Conservation (phyloP, 2,329 filamentous ascomycete genomes). For the Eutypa lata region DNA sequence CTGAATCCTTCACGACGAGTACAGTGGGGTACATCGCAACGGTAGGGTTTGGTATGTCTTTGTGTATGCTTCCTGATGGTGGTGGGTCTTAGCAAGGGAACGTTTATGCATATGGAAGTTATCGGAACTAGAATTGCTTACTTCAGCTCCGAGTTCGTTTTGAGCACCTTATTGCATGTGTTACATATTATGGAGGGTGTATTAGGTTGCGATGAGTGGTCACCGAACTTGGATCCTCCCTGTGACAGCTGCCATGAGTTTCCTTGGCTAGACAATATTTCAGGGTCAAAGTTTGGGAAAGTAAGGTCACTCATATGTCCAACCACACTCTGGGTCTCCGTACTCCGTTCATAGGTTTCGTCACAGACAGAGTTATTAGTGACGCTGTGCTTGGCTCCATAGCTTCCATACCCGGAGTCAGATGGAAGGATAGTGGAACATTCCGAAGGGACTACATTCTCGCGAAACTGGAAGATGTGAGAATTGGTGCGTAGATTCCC, state of each 20-base stretch:
- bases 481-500: slow-evolving; percentile 19
- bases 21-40: slow-evolving; percentile 59
- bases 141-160: slow-evolving; percentile 56
- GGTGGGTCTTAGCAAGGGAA: slow-evolving; percentile 16
- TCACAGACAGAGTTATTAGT: slow-evolving; percentile 42
- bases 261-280: slow-evolving; percentile 10
- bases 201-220: slow-evolving; percentile 12
- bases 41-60: slow-evolving; percentile 66
- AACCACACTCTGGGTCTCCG: slow-evolving; percentile 37
- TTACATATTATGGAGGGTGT: slow-evolving; percentile 32
- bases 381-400: slow-evolving; percentile 37
- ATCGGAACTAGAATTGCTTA: slow-evolving; percentile 28
- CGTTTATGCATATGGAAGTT: background rate
- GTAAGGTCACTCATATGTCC: slow-evolving; percentile 29
- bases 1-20: slow-evolving; percentile 65
- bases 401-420: slow-evolving; percentile 48
- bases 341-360: slow-evolving; percentile 34
- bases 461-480: slow-evolving; percentile 29
- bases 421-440: slow-evolving; percentile 35
- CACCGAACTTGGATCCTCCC: slow-evolving; percentile 3
- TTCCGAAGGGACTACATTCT: slow-evolving; percentile 34
- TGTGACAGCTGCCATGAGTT: slow-evolving; percentile 11
- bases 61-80: slow-evolving; percentile 67
- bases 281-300: slow-evolving; percentile 15
- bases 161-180: slow-evolving; percentile 39